These are phyloP conservation scores for Debaryomyces sp. DNA, from an alignment of 1,139 yeast genomes.

Conservation along the genomic window DNA sequence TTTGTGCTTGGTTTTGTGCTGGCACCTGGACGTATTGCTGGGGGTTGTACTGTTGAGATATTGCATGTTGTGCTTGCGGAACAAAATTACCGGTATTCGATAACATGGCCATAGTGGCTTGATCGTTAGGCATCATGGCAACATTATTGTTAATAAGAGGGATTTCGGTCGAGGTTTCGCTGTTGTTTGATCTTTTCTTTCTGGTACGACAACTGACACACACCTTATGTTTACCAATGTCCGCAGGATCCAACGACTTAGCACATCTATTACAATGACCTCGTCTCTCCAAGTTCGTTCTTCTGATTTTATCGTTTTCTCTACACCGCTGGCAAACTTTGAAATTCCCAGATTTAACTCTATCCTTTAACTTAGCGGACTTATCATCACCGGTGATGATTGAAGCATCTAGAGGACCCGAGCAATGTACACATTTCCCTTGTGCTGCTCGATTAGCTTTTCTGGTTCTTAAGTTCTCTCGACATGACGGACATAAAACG, in stretches of 20 bases:
- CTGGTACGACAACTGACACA: constrained; percentile 55
- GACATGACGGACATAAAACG: constrained; percentile 63
- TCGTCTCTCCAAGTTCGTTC: constrained; percentile 55
- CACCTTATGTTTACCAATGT: constrained; percentile 56
- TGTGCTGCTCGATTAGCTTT: constrained; percentile 62
- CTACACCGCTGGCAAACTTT: constrained; percentile 68
- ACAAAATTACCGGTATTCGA: constrained; percentile 9
- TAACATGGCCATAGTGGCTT: constrained; percentile 12
- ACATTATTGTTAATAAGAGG: constrained; percentile 9
- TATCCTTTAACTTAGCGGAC: constrained; percentile 15
- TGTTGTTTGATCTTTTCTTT: constrained; percentile 41
- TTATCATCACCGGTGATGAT: constrained; percentile 32
- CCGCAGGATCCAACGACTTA: constrained; percentile 43
- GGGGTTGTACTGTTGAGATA: constrained; percentile 10
- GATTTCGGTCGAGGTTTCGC: constrained; percentile 15
- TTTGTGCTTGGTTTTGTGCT: constrained; percentile 12
- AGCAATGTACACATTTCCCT: constrained; percentile 70
- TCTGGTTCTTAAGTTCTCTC: constrained; percentile 54
- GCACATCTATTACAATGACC: constrained; percentile 70
- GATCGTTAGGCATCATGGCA: constrained; percentile 13
- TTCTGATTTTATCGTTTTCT: constrained; percentile 58
- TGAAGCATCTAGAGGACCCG: constrained; percentile 57
- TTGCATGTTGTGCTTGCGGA: constrained; percentile 9
- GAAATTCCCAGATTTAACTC: constrained; percentile 35
- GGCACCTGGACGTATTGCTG: constrained; percentile 11